These are phyloP conservation scores for Rhizopus stolonifer DNA, from an alignment of 371 early-diverging fungal genomes.

Conservation along the genomic window DNA sequence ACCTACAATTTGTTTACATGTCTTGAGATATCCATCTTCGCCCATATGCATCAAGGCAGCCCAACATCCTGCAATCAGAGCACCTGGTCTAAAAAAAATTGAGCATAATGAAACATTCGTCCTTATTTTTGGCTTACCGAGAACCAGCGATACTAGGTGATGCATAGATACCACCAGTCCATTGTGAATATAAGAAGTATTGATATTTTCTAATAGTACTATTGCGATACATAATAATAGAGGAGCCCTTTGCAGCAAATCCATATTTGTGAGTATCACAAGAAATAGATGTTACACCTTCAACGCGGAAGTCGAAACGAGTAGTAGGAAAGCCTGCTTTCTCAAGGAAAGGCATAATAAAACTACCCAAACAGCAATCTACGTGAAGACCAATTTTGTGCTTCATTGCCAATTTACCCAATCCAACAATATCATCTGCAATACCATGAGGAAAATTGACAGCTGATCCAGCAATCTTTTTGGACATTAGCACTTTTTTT, in stretches of 20 bases:
- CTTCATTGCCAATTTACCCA: constrained; percentile 81
- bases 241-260: constrained; percentile 96
- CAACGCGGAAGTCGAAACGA: constrained; percentile 86
- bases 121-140: constrained; percentile 39
- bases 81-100: constrained; percentile 68
- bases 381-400: constrained; percentile 89
- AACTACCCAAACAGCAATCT: constrained; percentile 96
- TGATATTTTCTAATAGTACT: constrained; percentile 82
- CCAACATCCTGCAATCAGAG: constrained; percentile 96
- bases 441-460: constrained; percentile 94
- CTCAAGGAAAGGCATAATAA: constrained; percentile 91
- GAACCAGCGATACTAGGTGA: constrained; percentile 93
- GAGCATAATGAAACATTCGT: not conserved
- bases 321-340: constrained; percentile 86
- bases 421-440: constrained; percentile 84
- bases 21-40: constrained; percentile 79
- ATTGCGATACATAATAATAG: constrained; percentile 90
- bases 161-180: constrained; percentile 97
- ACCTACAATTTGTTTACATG: constrained; percentile 79
- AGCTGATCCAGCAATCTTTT: constrained; percentile 84
- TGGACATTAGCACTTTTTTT: not conserved
- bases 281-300: constrained; percentile 94
- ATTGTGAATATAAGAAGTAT: constrained; percentile 87
- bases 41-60: constrained; percentile 90
- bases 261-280: constrained; percentile 98